Base-by-base conservation (phyloP, 768 basidiomycete species). In the Naganishia onofrii region DNA sequence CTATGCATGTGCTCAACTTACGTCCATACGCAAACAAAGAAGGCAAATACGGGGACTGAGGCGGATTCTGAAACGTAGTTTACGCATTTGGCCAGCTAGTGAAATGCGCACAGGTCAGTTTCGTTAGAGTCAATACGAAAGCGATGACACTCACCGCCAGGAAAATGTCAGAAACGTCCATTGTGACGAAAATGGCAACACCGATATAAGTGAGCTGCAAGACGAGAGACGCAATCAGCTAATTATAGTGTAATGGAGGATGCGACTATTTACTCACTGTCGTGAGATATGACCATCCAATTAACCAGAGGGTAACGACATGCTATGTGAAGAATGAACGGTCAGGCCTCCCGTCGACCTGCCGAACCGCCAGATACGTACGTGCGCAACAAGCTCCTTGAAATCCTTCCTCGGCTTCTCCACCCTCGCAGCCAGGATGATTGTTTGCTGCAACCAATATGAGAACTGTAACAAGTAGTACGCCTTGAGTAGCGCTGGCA, bases 371-470 rank as follows among this genome's bases (percentile, higher is more conserved):
- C 32, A 23, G 36, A 44, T 13, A 71, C 79, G 64, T 55, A 82
- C 82, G 79, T 99, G 96, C 0, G 85, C 85, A 23, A 96, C 86
- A 19, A 97, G 87, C 80, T 97, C 95, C 23, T 79, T 75, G 78
- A 89, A 93, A 79, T 99, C 96, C 79, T 90, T 92, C 60, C 96
- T 86, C 0, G 96, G 95, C 79, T 96, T 97, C 82, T 99, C 96
- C 17, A 99, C 85, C 55, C 88, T 84, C 15, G 94, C 85, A 2
- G 90, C 82, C 9, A 97, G 85, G 21, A 99, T 88, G 23, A 98
- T 81, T 71, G 94, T 85, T 79, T 99, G 93, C 77, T 98, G 94
- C 56, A 88, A 86, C 96, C 96, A 98, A 81, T 96, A 97, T 1
- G 93, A 85, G 70, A 87, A 86, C 78, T 99, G 95, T 83, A 93